Percentiles rank a stretch among this genome's conserved stretches.
Evolutionary conservation across 768 basidiomycete genomes (phyloP).

Genomic region (Naganishia kalamii): DNA sequence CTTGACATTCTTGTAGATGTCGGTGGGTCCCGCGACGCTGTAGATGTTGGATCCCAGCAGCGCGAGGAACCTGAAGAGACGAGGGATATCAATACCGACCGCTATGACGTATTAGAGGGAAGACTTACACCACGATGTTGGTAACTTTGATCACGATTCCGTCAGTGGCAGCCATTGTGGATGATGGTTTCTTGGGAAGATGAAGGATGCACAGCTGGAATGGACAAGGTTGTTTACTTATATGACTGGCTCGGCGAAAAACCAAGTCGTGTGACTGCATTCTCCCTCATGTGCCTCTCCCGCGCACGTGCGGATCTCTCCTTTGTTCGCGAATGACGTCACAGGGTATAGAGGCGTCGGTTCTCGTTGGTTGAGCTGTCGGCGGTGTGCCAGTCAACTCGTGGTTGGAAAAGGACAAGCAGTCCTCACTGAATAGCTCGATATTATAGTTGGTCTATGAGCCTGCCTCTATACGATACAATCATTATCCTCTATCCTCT

Average conservation of each 20-base stretch:
- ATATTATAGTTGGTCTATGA: no score
- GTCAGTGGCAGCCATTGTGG: constrained; percentile 59
- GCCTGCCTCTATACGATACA: no score
- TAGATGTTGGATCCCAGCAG: constrained; percentile 69
- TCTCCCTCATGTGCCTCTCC: not conserved
- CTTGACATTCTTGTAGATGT: constrained; percentile 55
- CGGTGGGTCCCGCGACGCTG: constrained; percentile 66
- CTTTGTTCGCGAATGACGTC: not conserved
- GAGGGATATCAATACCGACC: not conserved
- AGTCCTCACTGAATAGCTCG: no score
- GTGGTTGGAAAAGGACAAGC: no score
- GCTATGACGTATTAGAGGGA: not conserved
- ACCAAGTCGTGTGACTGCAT: not conserved
- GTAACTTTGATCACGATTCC: constrained; percentile 76
- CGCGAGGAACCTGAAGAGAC: constrained; percentile 59
- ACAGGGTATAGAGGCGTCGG: no score
- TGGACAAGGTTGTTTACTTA: no score
- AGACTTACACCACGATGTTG: constrained; percentile 64
- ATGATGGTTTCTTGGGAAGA: not conserved
- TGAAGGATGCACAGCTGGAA: not conserved
- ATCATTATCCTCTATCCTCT: no score
- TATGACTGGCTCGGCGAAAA: not conserved
- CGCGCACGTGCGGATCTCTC: not conserved
- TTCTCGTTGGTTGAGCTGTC: no score
- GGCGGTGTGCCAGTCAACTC: no score